Evolutionary conservation across 306 rosid species (phyloP).

Genomic region (Cotoneaster glaucophyllus): DNA sequence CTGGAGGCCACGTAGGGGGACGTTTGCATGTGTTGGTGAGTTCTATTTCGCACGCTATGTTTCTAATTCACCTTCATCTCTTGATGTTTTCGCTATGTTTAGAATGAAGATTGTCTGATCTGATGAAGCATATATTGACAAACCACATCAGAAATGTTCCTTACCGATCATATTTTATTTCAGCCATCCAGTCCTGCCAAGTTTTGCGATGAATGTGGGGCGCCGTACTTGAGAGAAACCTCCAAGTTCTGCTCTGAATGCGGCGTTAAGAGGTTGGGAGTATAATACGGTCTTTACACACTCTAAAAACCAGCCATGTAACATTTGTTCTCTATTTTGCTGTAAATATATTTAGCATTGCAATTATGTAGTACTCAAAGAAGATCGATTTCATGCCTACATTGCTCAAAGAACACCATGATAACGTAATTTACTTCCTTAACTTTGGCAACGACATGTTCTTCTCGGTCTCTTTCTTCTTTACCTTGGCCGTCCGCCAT

Average conservation of each 20-base stretch:
- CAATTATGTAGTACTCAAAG: too few species aligned
- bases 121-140: background rate
- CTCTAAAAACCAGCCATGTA: background rate
- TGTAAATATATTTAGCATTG: background rate
- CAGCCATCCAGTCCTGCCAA: constrained; percentile 85
- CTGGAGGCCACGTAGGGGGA: constrained; percentile 73
- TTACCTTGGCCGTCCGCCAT: constrained; percentile 98
- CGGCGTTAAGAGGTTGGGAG: constrained; percentile 82
- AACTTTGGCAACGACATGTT: constrained; percentile 66
- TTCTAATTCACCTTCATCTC: background rate
- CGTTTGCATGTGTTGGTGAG: constrained; percentile 86
- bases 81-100: background rate
- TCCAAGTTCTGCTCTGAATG: constrained; percentile 93
- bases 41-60: background rate
- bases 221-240: constrained; percentile 77
- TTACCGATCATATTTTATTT: constrained; percentile 8
- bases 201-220: constrained; percentile 91
- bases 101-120: background rate
- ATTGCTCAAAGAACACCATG: background rate
- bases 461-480: constrained; percentile 93
- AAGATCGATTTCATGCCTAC: background rate
- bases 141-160: background rate
- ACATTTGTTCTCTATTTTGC: background rate
- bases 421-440: constrained; percentile 52
- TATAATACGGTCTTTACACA: constrained; percentile 14